These are phyloP conservation scores for Gossypium bickii DNA, from an alignment of 345 rosid genomes.

Conservation along the genomic window DNA sequence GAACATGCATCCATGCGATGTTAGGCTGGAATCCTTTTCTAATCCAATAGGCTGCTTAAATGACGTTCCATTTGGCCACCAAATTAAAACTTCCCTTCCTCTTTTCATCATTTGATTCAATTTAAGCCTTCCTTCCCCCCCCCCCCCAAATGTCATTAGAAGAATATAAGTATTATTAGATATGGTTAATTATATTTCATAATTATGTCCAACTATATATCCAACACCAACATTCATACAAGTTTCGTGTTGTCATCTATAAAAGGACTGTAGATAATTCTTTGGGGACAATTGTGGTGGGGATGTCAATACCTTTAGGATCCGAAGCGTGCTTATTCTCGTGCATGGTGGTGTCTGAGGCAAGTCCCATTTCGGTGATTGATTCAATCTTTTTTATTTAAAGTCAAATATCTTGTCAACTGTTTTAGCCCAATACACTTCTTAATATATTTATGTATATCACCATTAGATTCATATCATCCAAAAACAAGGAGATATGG, in stretches of 20 bases:
- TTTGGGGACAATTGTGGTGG: background rate
- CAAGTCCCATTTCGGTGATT: background rate
- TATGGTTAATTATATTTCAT: no score
- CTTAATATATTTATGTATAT: background rate
- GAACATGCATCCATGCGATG: conserved; percentile 1
- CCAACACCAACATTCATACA: background rate
- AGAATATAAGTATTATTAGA: no score
- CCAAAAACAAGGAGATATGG: background rate
- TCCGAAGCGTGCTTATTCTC: background rate
- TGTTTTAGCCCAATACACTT: background rate
- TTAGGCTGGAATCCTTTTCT: background rate
- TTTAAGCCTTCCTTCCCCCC: no score
- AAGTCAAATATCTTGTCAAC: background rate
- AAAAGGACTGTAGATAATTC: background rate
- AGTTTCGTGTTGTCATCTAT: background rate
- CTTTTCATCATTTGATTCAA: no score
- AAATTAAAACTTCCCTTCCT: no score
- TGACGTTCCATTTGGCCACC: background rate
- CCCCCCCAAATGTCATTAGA: no score
- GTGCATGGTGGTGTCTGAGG: background rate
- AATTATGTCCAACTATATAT: no score
- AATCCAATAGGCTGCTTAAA: background rate
- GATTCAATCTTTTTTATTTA: conserved; percentile 13
- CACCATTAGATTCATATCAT: background rate
- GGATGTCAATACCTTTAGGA: background rate